A percentile compares a stretch with the other conserved stretches of the same genome.
phyloP scores from a whole-genome alignment of 805 yeast genomes.

The Kockiozyma suomiensis region DNA sequence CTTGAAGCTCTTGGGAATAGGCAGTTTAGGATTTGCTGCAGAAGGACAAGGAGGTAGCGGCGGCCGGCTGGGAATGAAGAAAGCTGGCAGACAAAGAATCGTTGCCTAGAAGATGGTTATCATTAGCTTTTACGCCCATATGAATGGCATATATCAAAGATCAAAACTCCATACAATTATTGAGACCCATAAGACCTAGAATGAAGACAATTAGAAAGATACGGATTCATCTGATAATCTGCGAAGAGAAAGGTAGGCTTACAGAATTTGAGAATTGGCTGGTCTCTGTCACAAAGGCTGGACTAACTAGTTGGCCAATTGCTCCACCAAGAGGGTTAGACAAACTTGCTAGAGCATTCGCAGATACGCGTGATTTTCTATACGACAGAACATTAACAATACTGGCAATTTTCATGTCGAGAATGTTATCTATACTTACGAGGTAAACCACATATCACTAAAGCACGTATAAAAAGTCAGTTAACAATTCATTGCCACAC shows the following conservation, averaged over 20 bases:
- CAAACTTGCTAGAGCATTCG: constrained; percentile 43
- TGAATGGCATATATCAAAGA: no score
- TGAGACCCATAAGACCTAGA: constrained; percentile 13
- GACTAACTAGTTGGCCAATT: constrained; percentile 42
- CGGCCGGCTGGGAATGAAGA: constrained; percentile 37
- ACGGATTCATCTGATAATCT: background rate
- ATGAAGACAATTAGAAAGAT: background rate
- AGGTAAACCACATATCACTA: constrained; percentile 42
- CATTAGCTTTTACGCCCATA: no score
- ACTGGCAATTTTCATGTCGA: background rate
- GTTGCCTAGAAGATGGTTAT: constrained; percentile 32
- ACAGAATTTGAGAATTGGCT: constrained; percentile 34
- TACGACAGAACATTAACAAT: background rate
- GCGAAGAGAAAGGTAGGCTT: background rate
- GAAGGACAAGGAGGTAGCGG: constrained; percentile 42
- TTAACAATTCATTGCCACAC: no score
- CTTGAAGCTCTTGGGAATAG: constrained; percentile 33
- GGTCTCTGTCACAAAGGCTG: constrained; percentile 38
- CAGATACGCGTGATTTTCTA: constrained; percentile 40
- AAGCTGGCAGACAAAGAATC: constrained; percentile 23
- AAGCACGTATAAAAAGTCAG: background rate
- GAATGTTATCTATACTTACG: constrained; percentile 5
- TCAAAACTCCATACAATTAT: constrained; percentile 9
- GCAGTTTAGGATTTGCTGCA: constrained; percentile 37
- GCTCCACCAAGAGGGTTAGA: constrained; percentile 45